These are phyloP conservation scores for Apiotrichum laibachii DNA, from an alignment of 1,284 basidiomycete genomes.

Conservation along the genomic window DNA sequence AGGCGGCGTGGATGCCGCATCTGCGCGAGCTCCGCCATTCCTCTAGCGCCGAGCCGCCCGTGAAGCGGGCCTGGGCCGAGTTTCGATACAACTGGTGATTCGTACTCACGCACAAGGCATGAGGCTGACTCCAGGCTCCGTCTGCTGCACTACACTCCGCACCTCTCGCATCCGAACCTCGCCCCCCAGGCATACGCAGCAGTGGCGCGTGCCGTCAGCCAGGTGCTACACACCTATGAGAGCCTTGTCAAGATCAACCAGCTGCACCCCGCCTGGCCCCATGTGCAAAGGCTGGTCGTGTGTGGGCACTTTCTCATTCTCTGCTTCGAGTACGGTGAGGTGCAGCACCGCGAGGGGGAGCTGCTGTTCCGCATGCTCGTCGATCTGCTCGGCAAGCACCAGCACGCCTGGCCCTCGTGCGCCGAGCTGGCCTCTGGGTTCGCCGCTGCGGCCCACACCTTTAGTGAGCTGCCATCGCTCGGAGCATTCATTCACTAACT, in stretches of 20 bases:
- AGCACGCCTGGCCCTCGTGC: conserved; percentile 15
- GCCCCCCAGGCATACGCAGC: conserved; percentile 16
- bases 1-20: conserved; percentile 22
- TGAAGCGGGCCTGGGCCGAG: conserved; percentile 23
- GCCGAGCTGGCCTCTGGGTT: conserved; percentile 14
- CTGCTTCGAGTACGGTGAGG: conserved; percentile 20
- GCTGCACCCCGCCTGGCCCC: conserved; percentile 28
- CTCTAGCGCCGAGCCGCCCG: conserved; percentile 1
- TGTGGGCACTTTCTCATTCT: conserved; percentile 29
- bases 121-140: conserved; percentile 20
- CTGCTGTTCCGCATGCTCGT: conserved; percentile 21
- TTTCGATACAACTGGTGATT: conserved; percentile 29
- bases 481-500: too few species aligned
- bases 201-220: conserved; percentile 20
- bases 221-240: conserved; percentile 26
- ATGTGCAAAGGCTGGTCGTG: conserved; percentile 21
- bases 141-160: conserved; percentile 26
- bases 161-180: conserved; percentile 10
- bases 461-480: conserved; percentile 7
- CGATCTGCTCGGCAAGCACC: conserved; percentile 17
- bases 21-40: conserved; percentile 20
- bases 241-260: conserved; percentile 18
- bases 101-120: not conserved
- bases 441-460: conserved; percentile 10
- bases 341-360: conserved; percentile 19